Base-by-base conservation (phyloP, 148 eudicot species). In the Spergularia bocconei region DNA sequence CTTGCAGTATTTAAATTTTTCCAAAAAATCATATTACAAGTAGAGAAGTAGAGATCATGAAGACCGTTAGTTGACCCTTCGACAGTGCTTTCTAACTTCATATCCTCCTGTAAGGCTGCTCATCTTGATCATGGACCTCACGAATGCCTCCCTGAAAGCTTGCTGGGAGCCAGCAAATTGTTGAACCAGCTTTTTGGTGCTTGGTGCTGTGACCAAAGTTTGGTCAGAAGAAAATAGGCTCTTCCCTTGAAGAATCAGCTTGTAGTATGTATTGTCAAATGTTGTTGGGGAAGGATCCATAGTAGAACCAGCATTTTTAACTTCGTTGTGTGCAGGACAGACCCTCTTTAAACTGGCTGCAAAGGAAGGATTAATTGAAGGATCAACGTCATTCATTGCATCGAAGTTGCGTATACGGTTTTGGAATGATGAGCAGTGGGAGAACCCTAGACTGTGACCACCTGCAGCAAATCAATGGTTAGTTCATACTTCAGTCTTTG, bases 391-490 rank as follows among this genome's bases (percentile, higher is more conserved):
- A 8, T 79, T 79, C n/a, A 84, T 84, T n/a, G 88, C 36, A 78
- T 82, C 79, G 61, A 91, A 88, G 85, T 78, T 84, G 73, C 78
- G 85, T 84, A 91, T 80, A 74, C 98, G 85, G 67, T 77, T 86
- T 72, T 85, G 76, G 82, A 93, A 93, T 7, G 98, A 91, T 23
- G 97, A 88, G 82, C 98, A 93, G 75, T 93, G 98, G 63, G 98
- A 81, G 78, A 93, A 91, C 4, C 98, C 97, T n/a, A 93, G 86
- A 50, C 94, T 93, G 73, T 91, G 98, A 12, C 91, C 98, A 41
- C 98, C 98, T 90, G 80, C 62, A 72, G 14, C 47, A 5, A 20
- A 60, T 57, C 21, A 17, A 61, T 14, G 25, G 61, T 70, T 51
- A 73, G 56, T 36, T 48, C 57, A 47, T 51, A 68, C 38, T 36